Conservation (phyloP, 768 basidiomycete species). For the Phallus indusiatus region DNA sequence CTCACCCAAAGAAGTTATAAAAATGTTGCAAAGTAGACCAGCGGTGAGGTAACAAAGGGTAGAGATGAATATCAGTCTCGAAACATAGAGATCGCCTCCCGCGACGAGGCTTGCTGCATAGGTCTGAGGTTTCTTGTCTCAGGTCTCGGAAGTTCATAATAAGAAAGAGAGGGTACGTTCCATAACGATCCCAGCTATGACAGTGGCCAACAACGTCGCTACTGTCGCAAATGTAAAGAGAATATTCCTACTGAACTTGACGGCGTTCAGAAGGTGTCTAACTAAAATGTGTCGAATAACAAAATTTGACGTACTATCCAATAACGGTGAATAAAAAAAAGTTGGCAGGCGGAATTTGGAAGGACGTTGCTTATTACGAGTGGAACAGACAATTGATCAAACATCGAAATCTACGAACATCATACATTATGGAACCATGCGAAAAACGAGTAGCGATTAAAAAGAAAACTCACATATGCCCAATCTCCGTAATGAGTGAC, state of each 20-base stretch:
- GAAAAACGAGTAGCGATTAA: neutral
- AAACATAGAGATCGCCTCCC: neutral
- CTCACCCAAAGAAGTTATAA: neutral
- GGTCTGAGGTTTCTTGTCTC: neutral
- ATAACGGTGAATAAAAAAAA: conserved; percentile 1
- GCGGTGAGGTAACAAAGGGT: neutral
- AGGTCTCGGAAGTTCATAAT: neutral
- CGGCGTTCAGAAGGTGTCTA: neutral
- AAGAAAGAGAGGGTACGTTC: neutral
- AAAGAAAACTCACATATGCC: neutral
- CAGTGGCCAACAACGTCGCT: neutral
- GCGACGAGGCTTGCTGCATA: neutral
- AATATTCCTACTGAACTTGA: neutral
- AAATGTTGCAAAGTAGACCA: neutral
- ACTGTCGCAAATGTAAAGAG: neutral
- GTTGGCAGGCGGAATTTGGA: neutral
- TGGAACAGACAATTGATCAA: neutral
- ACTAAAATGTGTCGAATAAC: no score
- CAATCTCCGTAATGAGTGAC: conserved; percentile 1
- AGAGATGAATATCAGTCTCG: neutral
- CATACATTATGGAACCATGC: neutral
- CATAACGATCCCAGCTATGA: neutral
- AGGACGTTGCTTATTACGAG: neutral
- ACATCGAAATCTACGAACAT: neutral
- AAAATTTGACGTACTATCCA: conserved; percentile 1